Evolutionary conservation across 495 filamentous ascomycete genomes (phyloP).

Genomic region (Penicillium ochrochloron): DNA sequence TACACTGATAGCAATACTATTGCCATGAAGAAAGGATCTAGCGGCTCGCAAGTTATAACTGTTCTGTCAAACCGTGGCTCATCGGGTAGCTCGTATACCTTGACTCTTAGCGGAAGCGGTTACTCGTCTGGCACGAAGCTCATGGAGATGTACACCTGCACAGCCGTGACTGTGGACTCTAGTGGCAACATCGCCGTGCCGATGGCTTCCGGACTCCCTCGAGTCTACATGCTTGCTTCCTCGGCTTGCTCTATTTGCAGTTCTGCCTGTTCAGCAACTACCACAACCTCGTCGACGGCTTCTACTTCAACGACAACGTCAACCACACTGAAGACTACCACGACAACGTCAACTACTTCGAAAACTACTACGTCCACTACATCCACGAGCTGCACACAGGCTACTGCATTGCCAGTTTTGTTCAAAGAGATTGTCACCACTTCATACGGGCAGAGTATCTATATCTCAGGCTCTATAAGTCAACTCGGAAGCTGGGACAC

Average conservation of each 20-base stretch:
- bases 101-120: slow-evolving; percentile 46
- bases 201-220: slow-evolving; percentile 34
- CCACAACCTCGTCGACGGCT: slow-evolving; percentile 3
- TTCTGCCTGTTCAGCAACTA: slow-evolving; percentile 10
- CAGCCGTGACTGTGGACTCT: slow-evolving; percentile 32
- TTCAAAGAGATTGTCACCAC: slow-evolving; percentile 60
- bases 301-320: not conserved
- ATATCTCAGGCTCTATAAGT: slow-evolving; percentile 57
- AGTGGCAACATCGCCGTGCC: slow-evolving; percentile 33
- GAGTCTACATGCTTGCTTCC: slow-evolving; percentile 30
- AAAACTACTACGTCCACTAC: slow-evolving; percentile 26
- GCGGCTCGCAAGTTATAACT: slow-evolving; percentile 55
- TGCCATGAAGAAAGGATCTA: slow-evolving; percentile 64
- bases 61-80: slow-evolving; percentile 62
- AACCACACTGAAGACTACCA: slow-evolving; percentile 1
- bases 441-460: slow-evolving; percentile 57
- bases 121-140: slow-evolving; percentile 31
- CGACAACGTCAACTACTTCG: slow-evolving; percentile 22
- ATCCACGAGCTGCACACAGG: slow-evolving; percentile 35
- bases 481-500: slow-evolving; percentile 60
- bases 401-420: slow-evolving; percentile 53
- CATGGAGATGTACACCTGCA: slow-evolving; percentile 34
- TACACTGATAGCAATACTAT: slow-evolving; percentile 59
- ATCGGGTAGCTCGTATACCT: slow-evolving; percentile 43
- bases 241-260: slow-evolving; percentile 29